phyloP scores from a whole-genome alignment of 305 asterid genomes.

The Solanum hybrid region DNA sequence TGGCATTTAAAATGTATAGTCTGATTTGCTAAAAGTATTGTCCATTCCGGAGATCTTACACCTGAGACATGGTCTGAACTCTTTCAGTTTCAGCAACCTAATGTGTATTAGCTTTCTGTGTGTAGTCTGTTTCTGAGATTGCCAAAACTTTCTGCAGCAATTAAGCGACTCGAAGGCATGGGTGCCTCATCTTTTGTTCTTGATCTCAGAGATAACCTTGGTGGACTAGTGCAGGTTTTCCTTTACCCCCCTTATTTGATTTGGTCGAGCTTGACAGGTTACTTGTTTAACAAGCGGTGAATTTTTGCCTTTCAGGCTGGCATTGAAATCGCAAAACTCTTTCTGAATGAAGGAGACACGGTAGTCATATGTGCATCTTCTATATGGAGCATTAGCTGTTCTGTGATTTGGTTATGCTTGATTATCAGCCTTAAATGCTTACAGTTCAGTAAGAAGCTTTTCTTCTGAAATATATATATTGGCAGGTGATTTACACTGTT shows the following conservation, averaged over 20 bases:
- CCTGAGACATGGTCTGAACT: neutral
- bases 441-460: neutral
- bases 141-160: constrained; percentile 35
- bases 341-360: constrained; percentile 79
- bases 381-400: neutral
- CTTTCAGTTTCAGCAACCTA: neutral
- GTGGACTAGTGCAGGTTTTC: constrained; percentile 93
- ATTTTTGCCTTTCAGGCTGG: constrained; percentile 65
- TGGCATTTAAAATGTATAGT: neutral
- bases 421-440: neutral
- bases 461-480: neutral
- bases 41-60: neutral
- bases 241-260: constrained; percentile 10
- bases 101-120: neutral
- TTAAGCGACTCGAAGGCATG: constrained; percentile 79
- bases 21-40: neutral
- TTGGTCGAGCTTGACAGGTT: constrained; percentile 13
- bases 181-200: constrained; percentile 86
- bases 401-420: neutral
- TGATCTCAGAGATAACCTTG: constrained; percentile 97
- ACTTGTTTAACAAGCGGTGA: neutral
- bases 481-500: constrained; percentile 84
- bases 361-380: constrained; percentile 32
- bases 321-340: constrained; percentile 89
- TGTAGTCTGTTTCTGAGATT: neutral